Evolutionary conservation across 2,329 filamentous ascomycete genomes (phyloP).

Genomic region (Trichoderma sp.): DNA sequence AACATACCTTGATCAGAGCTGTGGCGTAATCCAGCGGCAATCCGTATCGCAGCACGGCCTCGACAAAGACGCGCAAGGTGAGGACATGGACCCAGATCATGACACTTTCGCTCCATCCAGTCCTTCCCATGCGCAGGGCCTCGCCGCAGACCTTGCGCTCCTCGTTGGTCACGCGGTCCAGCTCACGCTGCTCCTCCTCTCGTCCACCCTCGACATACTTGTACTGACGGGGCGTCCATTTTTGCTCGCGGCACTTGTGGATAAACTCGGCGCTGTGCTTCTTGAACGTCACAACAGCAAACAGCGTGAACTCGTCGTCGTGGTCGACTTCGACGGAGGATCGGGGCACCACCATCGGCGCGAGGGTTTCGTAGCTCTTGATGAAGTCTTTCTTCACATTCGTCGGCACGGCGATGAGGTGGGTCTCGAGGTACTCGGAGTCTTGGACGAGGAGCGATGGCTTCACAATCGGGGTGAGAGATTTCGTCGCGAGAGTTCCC

Average conservation of each 20-base stretch:
- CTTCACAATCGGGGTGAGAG: conserved; percentile 82
- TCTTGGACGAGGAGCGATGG: conserved; percentile 77
- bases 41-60: conserved; percentile 95
- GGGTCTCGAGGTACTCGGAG: conserved; percentile 95
- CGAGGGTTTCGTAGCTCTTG: conserved; percentile 80
- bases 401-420: conserved; percentile 83
- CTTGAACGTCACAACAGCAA: conserved; percentile 88
- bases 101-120: conserved; percentile 92
- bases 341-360: conserved; percentile 89
- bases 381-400: conserved; percentile 83
- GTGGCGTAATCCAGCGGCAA: conserved; percentile 86
- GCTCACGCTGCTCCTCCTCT: conserved; percentile 84
- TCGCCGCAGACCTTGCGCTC: conserved; percentile 93
- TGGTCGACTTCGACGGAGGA: conserved; percentile 75
- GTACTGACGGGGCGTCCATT: conserved; percentile 93
- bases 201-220: conserved; percentile 86
- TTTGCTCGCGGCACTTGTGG: conserved; percentile 85
- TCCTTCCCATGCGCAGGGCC: conserved; percentile 78
- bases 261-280: conserved; percentile 84
- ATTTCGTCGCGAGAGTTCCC: conserved; percentile 92
- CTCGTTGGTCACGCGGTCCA: conserved; percentile 76
- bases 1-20: conserved; percentile 74
- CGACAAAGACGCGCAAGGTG: conserved; percentile 89
- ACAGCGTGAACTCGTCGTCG: conserved; percentile 87
- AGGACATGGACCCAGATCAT: conserved; percentile 96